phyloP scores from a whole-genome alignment of 257 asterid species.

The Solanum virginianum region DNA sequence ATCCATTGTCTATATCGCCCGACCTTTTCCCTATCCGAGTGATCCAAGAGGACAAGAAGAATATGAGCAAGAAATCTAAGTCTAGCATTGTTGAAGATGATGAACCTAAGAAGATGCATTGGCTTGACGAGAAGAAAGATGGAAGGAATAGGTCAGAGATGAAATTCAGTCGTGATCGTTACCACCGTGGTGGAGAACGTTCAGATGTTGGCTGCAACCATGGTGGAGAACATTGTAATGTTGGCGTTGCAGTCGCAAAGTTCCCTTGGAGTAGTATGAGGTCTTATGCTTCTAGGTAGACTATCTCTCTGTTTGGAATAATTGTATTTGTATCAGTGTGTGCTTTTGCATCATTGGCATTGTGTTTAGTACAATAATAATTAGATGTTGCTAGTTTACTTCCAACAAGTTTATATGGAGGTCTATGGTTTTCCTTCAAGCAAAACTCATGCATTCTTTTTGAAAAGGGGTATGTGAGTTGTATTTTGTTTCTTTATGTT shows the following conservation, averaged over 20 bases:
- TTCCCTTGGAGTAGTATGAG: constrained; percentile 92
- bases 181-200: background rate
- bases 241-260: constrained; percentile 22
- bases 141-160: constrained; percentile 17
- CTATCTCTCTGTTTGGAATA: background rate
- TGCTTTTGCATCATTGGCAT: background rate
- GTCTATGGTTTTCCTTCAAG: background rate
- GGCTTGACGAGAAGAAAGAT: constrained; percentile 64
- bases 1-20: constrained; percentile 60
- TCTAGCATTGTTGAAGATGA: constrained; percentile 70
- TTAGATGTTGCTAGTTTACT: background rate
- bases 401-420: background rate
- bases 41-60: constrained; percentile 57
- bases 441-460: background rate
- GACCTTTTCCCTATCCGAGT: constrained; percentile 57
- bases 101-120: constrained; percentile 65
- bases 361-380: background rate
- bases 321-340: background rate
- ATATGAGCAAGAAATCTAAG: constrained; percentile 38
- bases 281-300: constrained; percentile 19
- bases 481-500: too few relatives aligned
- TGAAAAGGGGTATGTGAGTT: background rate
- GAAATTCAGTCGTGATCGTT: background rate
- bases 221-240: background rate
- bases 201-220: background rate